A percentile compares a stretch with the other conserved stretches of the same genome.
Evolutionary conservation across 495 filamentous ascomycete species (phyloP).

Genomic region (Aspergillus coremiiformis): DNA sequence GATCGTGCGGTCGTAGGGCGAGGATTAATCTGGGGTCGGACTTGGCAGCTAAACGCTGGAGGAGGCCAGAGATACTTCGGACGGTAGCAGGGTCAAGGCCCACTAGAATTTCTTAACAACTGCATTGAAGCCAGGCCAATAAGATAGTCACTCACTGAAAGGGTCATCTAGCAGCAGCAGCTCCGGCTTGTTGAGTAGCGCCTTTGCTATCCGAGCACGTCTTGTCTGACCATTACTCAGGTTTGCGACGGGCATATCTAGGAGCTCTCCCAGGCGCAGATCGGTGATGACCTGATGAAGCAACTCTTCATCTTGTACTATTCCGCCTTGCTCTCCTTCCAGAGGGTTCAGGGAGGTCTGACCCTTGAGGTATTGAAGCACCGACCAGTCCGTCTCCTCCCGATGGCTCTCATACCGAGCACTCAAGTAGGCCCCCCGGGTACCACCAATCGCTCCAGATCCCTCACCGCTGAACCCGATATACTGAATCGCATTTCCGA

Average conservation of each 20-base stretch:
- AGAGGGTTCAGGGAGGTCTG: conserved; percentile 68
- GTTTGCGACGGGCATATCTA: conserved; percentile 75
- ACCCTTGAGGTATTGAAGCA: conserved; percentile 69
- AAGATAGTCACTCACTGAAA: conserved; percentile 53
- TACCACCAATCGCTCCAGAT: conserved; percentile 47
- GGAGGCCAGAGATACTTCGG: conserved; percentile 57
- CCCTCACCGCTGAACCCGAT: conserved; percentile 68
- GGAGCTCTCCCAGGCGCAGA: conserved; percentile 54
- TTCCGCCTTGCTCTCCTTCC: conserved; percentile 45
- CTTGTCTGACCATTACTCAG: conserved; percentile 90
- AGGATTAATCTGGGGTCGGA: conserved; percentile 65
- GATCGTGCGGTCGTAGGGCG: conserved; percentile 75
- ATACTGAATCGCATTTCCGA: conserved; percentile 64
- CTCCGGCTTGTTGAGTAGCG: conserved; percentile 69
- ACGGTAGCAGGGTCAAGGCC: conserved; percentile 82
- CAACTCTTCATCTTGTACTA: conserved; percentile 32
- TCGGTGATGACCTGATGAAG: conserved; percentile 57
- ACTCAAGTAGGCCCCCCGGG: conserved; percentile 70
- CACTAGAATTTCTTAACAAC: conserved; percentile 39
- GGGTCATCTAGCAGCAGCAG: conserved; percentile 86
- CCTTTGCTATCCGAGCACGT: conserved; percentile 78
- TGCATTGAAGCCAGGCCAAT: too few relatives aligned
- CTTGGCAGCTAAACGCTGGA: conserved; percentile 56
- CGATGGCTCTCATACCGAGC: conserved; percentile 86
- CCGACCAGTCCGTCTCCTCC: conserved; percentile 80